A percentile compares a stretch with the other conserved stretches of the same genome.
Evolutionary conservation across 2,329 filamentous ascomycete species (phyloP).

Genomic region (Trichophaea hybrida): DNA sequence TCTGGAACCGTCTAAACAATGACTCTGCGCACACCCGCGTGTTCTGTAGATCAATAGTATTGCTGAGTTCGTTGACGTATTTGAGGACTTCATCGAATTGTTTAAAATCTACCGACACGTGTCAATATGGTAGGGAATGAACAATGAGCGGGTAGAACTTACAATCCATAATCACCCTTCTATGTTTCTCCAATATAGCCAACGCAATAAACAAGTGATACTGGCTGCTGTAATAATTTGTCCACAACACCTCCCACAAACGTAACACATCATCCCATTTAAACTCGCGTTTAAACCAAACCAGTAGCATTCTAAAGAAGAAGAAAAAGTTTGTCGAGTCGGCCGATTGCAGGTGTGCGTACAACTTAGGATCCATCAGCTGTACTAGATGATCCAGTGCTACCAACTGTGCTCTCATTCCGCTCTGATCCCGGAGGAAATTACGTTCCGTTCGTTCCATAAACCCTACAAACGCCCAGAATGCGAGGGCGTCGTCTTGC

Average conservation of each 20-base stretch:
- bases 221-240: constrained; percentile 71
- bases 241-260: constrained; percentile 90
- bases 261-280: constrained; percentile 72
- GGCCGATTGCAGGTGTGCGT: constrained; percentile 72
- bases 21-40: constrained; percentile 78
- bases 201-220: constrained; percentile 92
- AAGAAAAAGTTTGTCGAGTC: constrained; percentile 99
- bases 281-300: constrained; percentile 98
- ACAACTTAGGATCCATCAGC: constrained; percentile 90
- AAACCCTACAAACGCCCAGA: constrained; percentile 91
- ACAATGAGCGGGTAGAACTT: constrained; percentile 10
- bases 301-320: constrained; percentile 96
- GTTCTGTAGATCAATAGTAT: constrained; percentile 76
- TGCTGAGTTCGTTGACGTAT: constrained; percentile 93
- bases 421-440: constrained; percentile 86
- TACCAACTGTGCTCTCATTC: constrained; percentile 82
- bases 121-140: not conserved
- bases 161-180: constrained; percentile 85
- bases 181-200: constrained; percentile 86
- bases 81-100: constrained; percentile 97
- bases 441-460: constrained; percentile 98
- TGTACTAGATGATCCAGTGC: constrained; percentile 90
- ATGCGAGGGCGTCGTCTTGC: constrained; percentile 91
- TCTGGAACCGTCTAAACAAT: constrained; percentile 75
- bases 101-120: constrained; percentile 45